Evolutionary conservation across 164 flowering plant genomes (phyloP).

Genomic region (Amborella trichopoda): DNA sequence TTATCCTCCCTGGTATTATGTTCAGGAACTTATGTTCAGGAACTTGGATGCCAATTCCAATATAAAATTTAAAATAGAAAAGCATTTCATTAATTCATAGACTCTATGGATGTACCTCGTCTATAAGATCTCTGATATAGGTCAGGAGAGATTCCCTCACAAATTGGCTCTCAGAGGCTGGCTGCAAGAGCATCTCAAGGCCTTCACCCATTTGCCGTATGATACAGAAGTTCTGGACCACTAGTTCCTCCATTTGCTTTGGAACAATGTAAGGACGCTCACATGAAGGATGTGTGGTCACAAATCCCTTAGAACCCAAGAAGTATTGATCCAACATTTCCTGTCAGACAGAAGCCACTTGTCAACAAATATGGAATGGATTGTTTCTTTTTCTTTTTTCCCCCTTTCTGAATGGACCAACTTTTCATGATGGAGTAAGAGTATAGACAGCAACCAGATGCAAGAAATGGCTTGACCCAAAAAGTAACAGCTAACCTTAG

Average conservation of each 20-base stretch:
- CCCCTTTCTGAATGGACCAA: too few species aligned
- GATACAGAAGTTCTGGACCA: slow-evolving; percentile 36
- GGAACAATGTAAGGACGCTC: slow-evolving; percentile 32
- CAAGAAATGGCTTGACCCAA: too few species aligned
- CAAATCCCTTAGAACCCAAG: slow-evolving; percentile 22
- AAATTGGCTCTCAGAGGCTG: slow-evolving; percentile 18
- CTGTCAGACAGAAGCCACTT: slow-evolving; percentile 32
- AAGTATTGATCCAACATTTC: slow-evolving; percentile 48
- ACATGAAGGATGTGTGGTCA: slow-evolving; percentile 13
- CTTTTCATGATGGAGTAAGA: too few species aligned
- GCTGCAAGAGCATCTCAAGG: slow-evolving; percentile 19
- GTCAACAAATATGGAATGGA: too few species aligned
- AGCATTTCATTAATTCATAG: neutral
- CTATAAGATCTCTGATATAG: slow-evolving; percentile 29
- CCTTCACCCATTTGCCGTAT: slow-evolving; percentile 35
- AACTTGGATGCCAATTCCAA: neutral
- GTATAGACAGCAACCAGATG: too few species aligned
- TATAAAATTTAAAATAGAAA: neutral
- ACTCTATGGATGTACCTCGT: slow-evolving; percentile 23
- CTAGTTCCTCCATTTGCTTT: slow-evolving; percentile 36
- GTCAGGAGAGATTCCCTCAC: slow-evolving; percentile 29
- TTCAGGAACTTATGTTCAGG: too few species aligned
- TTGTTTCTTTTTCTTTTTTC: too few species aligned
- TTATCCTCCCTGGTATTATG: too few species aligned
- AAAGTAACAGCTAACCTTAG: slow-evolving; percentile 55